phyloP scores from a whole-genome alignment of 176 grass and related monocot genomes.

The maize (Zea mays) region DNA sequence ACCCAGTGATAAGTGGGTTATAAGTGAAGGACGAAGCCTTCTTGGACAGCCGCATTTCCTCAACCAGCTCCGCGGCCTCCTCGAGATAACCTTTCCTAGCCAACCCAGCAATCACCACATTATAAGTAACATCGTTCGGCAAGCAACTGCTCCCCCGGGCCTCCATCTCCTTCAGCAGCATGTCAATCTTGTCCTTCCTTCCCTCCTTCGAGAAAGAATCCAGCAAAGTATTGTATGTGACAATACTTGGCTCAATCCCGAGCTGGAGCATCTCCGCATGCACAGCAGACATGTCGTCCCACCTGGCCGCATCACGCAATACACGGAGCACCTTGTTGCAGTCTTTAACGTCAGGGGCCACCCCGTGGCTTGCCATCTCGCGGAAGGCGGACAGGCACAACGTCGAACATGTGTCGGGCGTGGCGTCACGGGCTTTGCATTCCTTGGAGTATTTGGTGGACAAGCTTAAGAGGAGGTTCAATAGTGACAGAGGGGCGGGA shows the following conservation, averaged over 20 bases:
- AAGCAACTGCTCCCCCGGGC: slow-evolving; percentile 27
- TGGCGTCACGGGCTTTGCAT: background rate
- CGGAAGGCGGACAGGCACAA: slow-evolving; percentile 48
- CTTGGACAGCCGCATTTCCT: slow-evolving; percentile 41
- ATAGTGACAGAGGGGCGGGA: background rate
- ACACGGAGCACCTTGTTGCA: slow-evolving; percentile 57
- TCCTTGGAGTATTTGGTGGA: slow-evolving; percentile 48
- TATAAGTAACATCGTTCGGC: slow-evolving; percentile 56
- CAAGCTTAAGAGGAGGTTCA: slow-evolving; percentile 48
- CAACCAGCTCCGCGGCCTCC: slow-evolving; percentile 48
- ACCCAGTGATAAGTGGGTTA: slow-evolving; percentile 60
- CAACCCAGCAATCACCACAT: slow-evolving; percentile 65
- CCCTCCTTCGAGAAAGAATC: slow-evolving; percentile 69
- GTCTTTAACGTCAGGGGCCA: slow-evolving; percentile 53
- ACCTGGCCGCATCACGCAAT: slow-evolving; percentile 34
- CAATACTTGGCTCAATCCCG: slow-evolving; percentile 57
- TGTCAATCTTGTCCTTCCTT: slow-evolving; percentile 43
- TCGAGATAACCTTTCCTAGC: slow-evolving; percentile 55
- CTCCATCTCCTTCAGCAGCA: slow-evolving; percentile 58
- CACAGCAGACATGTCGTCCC: slow-evolving; percentile 41
- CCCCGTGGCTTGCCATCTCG: slow-evolving; percentile 47
- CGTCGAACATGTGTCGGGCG: slow-evolving; percentile 44
- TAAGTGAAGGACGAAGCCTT: slow-evolving; percentile 54
- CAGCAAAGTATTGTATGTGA: slow-evolving; percentile 61
- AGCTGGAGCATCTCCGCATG: slow-evolving; percentile 43